Evolutionary conservation across 805 yeast species (phyloP), one percentile per base, ranked within the genome.

Genomic region (Zygotorulaspora sp.): DNA sequence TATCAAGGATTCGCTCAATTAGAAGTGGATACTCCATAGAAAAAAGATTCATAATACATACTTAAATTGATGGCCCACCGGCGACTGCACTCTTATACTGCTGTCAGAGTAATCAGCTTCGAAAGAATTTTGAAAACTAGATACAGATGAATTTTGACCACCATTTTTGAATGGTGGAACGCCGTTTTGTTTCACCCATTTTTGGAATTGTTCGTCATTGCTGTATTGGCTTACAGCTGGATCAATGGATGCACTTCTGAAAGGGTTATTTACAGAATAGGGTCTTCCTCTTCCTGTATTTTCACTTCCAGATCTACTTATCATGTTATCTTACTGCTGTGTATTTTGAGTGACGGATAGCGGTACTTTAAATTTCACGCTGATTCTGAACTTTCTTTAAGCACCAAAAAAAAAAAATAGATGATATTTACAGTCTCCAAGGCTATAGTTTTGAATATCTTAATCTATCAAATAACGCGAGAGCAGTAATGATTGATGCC

Each of bases 201-300:
- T 69, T 28, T 74, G 77, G 53, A 77, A 80, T 22, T 66, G 65
- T 41, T 42, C 61, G 28, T 58, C 63, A 28, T 64, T 41, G 36
- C 57, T 49, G 30, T 59, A 47, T 26, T 45, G 55, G 25, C 41
- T 45, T 20, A 53, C 35, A 21, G 63, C 57, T n/a, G 55, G 36
- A 24, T 55, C 63, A 30, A 35, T 23, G 14, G 38, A 21, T 2
- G 42, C 42, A 17, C 22, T 34, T 24, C 90, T 71, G 59, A 83
- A 83, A n/a, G 90, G 90, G 49, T 83, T 83, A 57, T 79, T 79
- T 2, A 78, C 67, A 5, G 88, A 80, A 36, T 78, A 64, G 2
- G 69, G 72, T 47, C 71, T 63, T 20, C 37, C 40, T 15, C 33
- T 32, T 4, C 50, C 43, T 7, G 49, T 42, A 13, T 37, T 46